Percentiles rank a stretch among this genome's conserved stretches.
Evolutionary conservation across 495 filamentous ascomycete genomes (phyloP).

Genomic region (Talaromyces borbonicus): DNA sequence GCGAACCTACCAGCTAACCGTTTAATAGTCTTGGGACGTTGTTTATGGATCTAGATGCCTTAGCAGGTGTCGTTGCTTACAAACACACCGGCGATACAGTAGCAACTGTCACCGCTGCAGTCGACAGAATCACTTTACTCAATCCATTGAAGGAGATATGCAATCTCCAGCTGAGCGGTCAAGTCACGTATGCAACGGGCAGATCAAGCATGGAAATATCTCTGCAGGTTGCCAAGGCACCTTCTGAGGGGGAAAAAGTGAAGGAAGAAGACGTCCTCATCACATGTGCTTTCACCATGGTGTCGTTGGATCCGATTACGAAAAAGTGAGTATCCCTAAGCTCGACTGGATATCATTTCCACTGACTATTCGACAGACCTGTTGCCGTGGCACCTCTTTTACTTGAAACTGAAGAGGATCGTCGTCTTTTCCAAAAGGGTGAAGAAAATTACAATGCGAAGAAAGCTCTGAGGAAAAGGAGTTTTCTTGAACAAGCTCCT

Average conservation of each 20-base stretch:
- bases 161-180: conserved; percentile 69
- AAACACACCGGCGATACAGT: conserved; percentile 71
- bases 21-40: conserved; percentile 51
- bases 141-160: conserved; percentile 67
- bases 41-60: conserved; percentile 75
- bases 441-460: conserved; percentile 68
- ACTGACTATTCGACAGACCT: conserved; percentile 24
- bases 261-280: conserved; percentile 61
- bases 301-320: conserved; percentile 63
- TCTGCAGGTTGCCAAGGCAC: conserved; percentile 59
- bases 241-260: conserved; percentile 44
- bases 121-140: conserved; percentile 70
- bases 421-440: conserved; percentile 54
- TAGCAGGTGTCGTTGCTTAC: conserved; percentile 72
- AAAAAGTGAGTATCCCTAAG: conserved; percentile 42
- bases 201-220: conserved; percentile 75
- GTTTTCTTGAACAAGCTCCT: conserved; percentile 61
- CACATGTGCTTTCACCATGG: conserved; percentile 80
- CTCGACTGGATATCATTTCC: not conserved
- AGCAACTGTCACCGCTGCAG: conserved; percentile 72
- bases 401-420: conserved; percentile 62
- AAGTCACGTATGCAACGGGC: conserved; percentile 73
- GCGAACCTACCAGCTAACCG: not conserved
- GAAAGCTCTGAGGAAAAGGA: conserved; percentile 52
- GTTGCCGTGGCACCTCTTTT: conserved; percentile 48